phyloP scores from a whole-genome alignment of 208 protist species.

The Acanthamoeba divionensis region DNA sequence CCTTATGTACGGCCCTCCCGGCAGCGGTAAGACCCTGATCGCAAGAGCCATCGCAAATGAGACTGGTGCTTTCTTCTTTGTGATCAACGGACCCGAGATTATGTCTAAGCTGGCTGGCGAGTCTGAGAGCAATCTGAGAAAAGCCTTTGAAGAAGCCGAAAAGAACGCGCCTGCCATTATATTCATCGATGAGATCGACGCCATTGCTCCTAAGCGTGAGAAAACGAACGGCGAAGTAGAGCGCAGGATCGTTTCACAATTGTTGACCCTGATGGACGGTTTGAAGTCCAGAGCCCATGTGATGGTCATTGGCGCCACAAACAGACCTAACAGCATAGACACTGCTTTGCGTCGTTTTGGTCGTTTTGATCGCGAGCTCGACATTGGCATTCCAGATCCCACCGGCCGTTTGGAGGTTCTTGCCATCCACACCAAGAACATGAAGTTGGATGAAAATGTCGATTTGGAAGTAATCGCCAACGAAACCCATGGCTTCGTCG shows the following conservation, averaged over 20 bases:
- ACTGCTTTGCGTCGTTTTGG: conserved; percentile 98
- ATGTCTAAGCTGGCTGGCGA: conserved; percentile 99
- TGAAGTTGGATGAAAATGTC: conserved; percentile 98
- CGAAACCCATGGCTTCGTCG: conserved; percentile 97
- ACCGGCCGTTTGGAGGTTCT: conserved; percentile 98
- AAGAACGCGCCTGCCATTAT: conserved; percentile 99
- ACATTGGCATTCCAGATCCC: conserved; percentile 99
- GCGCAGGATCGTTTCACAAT: conserved; percentile 99
- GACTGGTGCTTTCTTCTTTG: conserved; percentile 99
- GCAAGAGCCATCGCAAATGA: conserved; percentile 99
- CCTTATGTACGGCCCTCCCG: conserved; percentile 98
- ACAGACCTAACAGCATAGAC: conserved; percentile 99
- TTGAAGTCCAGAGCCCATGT: conserved; percentile 97
- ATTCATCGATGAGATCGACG: conserved; percentile 99
- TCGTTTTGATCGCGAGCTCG: conserved; percentile 99
- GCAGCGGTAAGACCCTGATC: conserved; percentile 99
- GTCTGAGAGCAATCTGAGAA: conserved; percentile 98
- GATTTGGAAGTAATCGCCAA: conserved; percentile 92
- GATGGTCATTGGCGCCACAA: conserved; percentile 99
- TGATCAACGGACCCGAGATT: conserved; percentile 99
- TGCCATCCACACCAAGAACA: conserved; percentile 99
- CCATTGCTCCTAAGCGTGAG: conserved; percentile 99
- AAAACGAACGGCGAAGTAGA: conserved; percentile 99
- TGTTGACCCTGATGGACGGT: conserved; percentile 99
- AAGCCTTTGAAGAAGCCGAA: conserved; percentile 99